phyloP scores from a whole-genome alignment of 2,329 filamentous ascomycete species.

The Aspergillus brasiliensis region DNA sequence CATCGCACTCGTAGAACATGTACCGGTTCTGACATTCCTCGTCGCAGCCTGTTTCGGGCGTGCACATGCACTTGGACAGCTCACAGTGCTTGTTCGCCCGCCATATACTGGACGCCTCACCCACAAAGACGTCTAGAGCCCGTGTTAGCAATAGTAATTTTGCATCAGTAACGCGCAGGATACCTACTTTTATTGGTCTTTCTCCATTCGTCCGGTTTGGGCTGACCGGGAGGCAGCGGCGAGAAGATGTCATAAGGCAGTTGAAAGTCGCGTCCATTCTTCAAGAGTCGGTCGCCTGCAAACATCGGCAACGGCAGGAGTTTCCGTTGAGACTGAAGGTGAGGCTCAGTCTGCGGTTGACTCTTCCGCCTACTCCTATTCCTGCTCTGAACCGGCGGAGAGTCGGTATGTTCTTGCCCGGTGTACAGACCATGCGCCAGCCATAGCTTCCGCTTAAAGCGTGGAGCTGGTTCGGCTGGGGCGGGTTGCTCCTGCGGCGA shows the following conservation, averaged over 20 bases:
- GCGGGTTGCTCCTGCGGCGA: constrained; percentile 23
- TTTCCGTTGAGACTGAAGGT: constrained; percentile 39
- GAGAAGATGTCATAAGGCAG: constrained; percentile 89
- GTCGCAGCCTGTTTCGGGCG: constrained; percentile 75
- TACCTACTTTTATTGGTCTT: constrained; percentile 85
- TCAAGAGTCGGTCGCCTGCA: constrained; percentile 69
- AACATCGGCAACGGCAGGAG: constrained; percentile 77
- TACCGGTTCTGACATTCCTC: constrained; percentile 92
- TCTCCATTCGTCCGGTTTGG: constrained; percentile 90
- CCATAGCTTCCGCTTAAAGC: constrained; percentile 68
- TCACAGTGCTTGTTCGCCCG: constrained; percentile 75
- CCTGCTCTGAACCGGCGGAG: constrained; percentile 52
- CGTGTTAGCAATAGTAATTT: constrained; percentile 31
- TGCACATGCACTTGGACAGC: constrained; percentile 77
- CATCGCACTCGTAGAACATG: constrained; percentile 97
- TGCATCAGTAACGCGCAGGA: neutral
- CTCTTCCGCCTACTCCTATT: constrained; percentile 43
- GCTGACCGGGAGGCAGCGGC: constrained; percentile 79
- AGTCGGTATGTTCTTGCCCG: constrained; percentile 66
- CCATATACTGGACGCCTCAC: constrained; percentile 78
- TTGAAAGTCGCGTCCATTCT: constrained; percentile 78
- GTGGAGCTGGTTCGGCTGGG: constrained; percentile 24
- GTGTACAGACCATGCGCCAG: constrained; percentile 81
- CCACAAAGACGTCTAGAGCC: constrained; percentile 80
- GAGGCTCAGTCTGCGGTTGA: constrained; percentile 27